These are phyloP conservation scores for Claviceps spartinae DNA, from an alignment of 2,329 filamentous ascomycete species.

Conservation along the genomic window DNA sequence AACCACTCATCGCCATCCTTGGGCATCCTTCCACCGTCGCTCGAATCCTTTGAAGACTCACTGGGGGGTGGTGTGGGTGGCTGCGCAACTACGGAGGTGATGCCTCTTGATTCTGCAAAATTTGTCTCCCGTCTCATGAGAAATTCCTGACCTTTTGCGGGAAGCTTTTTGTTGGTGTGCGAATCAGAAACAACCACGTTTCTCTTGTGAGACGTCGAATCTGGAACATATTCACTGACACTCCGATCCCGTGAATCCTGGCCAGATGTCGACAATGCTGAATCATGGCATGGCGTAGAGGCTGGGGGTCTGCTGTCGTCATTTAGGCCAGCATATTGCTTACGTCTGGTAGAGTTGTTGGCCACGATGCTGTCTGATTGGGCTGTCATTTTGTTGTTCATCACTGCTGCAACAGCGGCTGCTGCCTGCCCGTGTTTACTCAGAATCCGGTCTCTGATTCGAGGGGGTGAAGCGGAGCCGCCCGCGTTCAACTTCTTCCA, in stretches of 20 bases:
- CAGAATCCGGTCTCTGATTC: slow-evolving; percentile 12
- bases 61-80: slow-evolving; percentile 74
- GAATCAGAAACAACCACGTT: slow-evolving; percentile 60
- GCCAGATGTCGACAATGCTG: slow-evolving; percentile 10
- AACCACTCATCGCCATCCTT: slow-evolving; percentile 48
- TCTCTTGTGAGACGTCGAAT: slow-evolving; percentile 55
- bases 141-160: slow-evolving; percentile 26
- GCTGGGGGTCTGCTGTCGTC: slow-evolving; percentile 21
- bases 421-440: slow-evolving; percentile 12
- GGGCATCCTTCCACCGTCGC: slow-evolving; percentile 27
- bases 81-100: slow-evolving; percentile 45
- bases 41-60: slow-evolving; percentile 44
- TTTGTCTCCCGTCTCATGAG: slow-evolving; percentile 63
- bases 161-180: slow-evolving; percentile 27
- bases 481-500: slow-evolving; percentile 41
- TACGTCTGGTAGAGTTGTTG: slow-evolving; percentile 39
- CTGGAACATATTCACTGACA: slow-evolving; percentile 76
- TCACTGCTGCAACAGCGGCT: slow-evolving; percentile 34
- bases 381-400: slow-evolving; percentile 37
- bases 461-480: slow-evolving; percentile 30
- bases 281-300: slow-evolving; percentile 6
- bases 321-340: slow-evolving; percentile 31
- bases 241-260: slow-evolving; percentile 62
- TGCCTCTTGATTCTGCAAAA: slow-evolving; percentile 63
- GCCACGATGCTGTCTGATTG: slow-evolving; percentile 28